Evolutionary conservation across 352 stramenopile genomes (phyloP), one percentile per base, ranked within the genome.

Genomic region (Pythium volutum): DNA sequence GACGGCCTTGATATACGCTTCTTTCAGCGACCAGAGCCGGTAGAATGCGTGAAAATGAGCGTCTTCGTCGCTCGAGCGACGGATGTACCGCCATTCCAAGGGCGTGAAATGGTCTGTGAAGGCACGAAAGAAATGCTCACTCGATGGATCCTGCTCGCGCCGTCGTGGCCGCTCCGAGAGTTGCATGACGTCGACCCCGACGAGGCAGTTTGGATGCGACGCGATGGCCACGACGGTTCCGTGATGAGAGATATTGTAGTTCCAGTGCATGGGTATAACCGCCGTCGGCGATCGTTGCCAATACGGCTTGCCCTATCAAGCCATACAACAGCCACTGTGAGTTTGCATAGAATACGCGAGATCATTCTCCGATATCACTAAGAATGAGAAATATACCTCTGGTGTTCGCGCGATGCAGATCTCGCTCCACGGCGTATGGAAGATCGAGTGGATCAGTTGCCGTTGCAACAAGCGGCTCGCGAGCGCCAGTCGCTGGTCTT

Each of bases 181-280:
- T 34, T 76, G 70, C 25, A 91, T 70, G 45, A 93, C 77, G 54
- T 93, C 84, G 25, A 93, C 76, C n/a, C 84, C 84, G 2, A 93
- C 71, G 31, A 87, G 73, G 23, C 36, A 29, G 12, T 55, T 50
- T 8, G 69, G 52, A 34, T 84, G 62, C 34, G 73, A 74, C 18
- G 66, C 81, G 59, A 93, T 89, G 5, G 79, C 81, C 16, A 90
- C 82, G 38, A 93, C 43, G 2, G 68, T 75, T 22, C 80, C 81
- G 36, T 93, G 80, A 49, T 93, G 84, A 6, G 84, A 93, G 25
- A 89, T 81, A 43, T 91, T 93, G 69, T 83, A 93, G 59, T 93
- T 93, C 81, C 84, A 93, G 1, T 11, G 9, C 22, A 3, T 15
- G 22, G 18, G 27, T 20, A 23, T 18, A 3, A 31, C 31, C 6